Percentiles rank a stretch among this genome's conserved stretches.
These are phyloP conservation scores for Pythium insidiosum DNA, from an alignment of 352 stramenopile species.

Conservation along the genomic window DNA sequence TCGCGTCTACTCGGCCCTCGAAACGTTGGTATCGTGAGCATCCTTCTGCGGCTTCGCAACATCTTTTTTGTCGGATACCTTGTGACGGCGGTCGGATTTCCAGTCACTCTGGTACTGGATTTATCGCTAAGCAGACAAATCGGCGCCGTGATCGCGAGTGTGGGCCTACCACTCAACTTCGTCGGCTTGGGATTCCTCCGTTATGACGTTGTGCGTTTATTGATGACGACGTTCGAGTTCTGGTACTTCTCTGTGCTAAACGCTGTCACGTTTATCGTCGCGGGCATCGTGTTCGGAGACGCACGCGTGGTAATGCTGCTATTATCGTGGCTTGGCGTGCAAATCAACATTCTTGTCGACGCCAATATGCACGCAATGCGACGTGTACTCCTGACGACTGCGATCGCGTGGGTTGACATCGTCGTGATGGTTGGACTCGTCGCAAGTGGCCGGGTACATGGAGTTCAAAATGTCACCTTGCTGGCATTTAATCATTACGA, in stretches of 20 bases:
- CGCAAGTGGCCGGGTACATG: neutral
- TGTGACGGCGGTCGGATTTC: neutral
- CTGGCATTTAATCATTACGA: conserved; percentile 1
- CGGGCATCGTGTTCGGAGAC: neutral
- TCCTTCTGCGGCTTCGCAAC: conserved; percentile 4
- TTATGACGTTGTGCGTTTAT: neutral
- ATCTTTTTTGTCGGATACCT: conserved; percentile 23
- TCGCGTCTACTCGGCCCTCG: no score
- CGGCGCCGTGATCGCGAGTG: neutral
- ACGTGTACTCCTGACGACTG: neutral
- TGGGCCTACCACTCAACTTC: neutral
- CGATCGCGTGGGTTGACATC: neutral
- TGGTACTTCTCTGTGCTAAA: conserved; percentile 4
- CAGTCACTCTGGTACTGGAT: neutral
- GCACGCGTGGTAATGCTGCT: neutral
- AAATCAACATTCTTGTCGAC: conserved; percentile 4
- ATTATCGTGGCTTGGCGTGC: neutral
- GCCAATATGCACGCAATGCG: conserved; percentile 1
- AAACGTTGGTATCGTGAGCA: no score
- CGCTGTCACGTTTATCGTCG: neutral
- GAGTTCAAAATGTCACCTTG: neutral
- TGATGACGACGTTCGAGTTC: conserved; percentile 1
- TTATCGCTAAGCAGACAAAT: neutral
- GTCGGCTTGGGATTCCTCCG: neutral
- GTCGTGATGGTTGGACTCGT: neutral